Evolutionary conservation across 495 filamentous ascomycete species (phyloP), one percentile per base, ranked within the genome.

Genomic region (Chaetomium cochliodes): DNA sequence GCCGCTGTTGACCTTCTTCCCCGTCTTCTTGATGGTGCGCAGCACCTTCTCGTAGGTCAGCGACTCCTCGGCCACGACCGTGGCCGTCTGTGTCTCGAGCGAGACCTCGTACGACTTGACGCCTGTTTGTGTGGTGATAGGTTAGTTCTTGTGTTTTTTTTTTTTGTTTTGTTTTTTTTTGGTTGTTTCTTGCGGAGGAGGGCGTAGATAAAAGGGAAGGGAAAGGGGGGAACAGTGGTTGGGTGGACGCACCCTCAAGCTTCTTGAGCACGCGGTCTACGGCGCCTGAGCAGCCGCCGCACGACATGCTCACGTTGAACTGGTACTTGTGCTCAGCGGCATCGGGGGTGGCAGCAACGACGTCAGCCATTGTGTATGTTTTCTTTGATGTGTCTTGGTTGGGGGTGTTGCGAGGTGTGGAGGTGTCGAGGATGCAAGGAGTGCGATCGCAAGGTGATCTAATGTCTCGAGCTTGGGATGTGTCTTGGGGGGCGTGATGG

Each of bases 211-310:
- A 18, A 0, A 28, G 30, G 23, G 33, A 11, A 5, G 1, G 20
- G 28, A 15, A 1, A n/a, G 28, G 22, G n/a, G 12, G 9, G 0
- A 46, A 13, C 0, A 11, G 57, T 28, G 44, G 16, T 53, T 30
- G 26, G 58, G 22, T 47, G 5, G 44, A 77, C 81, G 44, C 72
- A 97, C 94, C 94, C 13, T 97, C 90, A 0, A 96, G 84, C 78
- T 88, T 96, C 77, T 90, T 93, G n/a, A 98, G 84, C n/a, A 97
- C 92, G n/a, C 92, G 82, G 70, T 94, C 90, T 8, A 98, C 77
- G 16, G 84, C 82, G 62, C 81, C 80, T 0, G 86, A 88, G 79
- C 85, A 88, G 70, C 88, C 87, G 72, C 85, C 80, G 75, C 86
- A 87, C 74, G 76, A 78, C 82, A 88, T 88, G 75, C 73, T 79